These are phyloP conservation scores for Massarina eburnea DNA, from an alignment of 2,329 filamentous ascomycete species.

Conservation along the genomic window DNA sequence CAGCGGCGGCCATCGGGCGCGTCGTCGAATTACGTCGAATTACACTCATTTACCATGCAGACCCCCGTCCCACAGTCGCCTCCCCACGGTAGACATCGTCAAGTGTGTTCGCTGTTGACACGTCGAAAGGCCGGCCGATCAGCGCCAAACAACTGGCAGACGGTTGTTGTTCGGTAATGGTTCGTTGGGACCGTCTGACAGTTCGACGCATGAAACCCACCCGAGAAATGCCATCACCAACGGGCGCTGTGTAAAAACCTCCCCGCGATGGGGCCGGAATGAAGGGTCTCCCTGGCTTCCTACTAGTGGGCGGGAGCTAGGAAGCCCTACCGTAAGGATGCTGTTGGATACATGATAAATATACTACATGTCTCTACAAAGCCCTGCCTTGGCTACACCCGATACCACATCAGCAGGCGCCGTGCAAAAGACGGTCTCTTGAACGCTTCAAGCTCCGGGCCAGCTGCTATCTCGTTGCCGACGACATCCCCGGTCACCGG, in stretches of 20 bases:
- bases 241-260: background rate
- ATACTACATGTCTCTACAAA: background rate
- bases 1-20: background rate
- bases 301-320: constrained; percentile 18
- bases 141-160: background rate
- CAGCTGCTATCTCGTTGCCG: background rate
- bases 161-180: background rate
- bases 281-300: constrained; percentile 15
- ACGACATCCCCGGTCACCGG: constrained; percentile 11
- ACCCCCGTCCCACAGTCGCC: background rate
- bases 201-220: constrained; percentile 3
- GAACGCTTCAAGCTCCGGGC: constrained; percentile 7
- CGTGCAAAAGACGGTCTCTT: constrained; percentile 29
- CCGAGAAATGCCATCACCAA: background rate
- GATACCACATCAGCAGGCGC: constrained; percentile 34
- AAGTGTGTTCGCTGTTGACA: background rate
- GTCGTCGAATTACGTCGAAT: too few species aligned
- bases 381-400: constrained; percentile 17
- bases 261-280: background rate
- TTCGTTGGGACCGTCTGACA: background rate
- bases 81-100: background rate
- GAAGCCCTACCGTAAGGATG: background rate
- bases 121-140: background rate
- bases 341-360: background rate
- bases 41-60: background rate